Conservation (phyloP, 1,284 basidiomycete species). For the Mycosarcoma mackinlayi region DNA sequence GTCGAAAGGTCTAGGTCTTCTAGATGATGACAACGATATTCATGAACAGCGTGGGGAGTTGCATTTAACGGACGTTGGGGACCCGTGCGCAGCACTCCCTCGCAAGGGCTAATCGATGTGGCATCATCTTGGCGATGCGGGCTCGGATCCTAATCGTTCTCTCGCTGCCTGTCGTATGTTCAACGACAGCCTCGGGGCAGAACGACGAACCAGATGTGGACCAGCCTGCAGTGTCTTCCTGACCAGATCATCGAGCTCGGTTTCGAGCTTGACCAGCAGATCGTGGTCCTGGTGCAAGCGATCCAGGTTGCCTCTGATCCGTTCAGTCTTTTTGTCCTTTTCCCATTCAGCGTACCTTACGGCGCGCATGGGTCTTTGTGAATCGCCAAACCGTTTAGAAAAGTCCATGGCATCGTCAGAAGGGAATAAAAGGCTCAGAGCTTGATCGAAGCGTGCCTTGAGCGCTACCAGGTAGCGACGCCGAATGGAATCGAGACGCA, state of each 20-base stretch:
- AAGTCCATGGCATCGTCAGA: background rate
- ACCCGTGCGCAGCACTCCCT: too few relatives aligned
- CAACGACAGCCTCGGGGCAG: background rate
- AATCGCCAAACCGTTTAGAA: background rate
- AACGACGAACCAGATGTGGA: background rate
- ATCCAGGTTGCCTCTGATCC: background rate
- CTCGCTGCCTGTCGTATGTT: too few relatives aligned
- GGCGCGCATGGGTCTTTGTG: background rate
- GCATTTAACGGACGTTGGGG: too few relatives aligned
- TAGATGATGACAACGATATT: too few relatives aligned
- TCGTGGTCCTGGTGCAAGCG: background rate
- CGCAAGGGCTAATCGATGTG: too few relatives aligned
- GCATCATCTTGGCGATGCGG: too few relatives aligned
- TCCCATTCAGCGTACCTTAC: background rate
- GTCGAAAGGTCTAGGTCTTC: too few relatives aligned
- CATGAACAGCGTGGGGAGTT: too few relatives aligned
- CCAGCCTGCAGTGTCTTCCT: background rate
- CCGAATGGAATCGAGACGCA: background rate
- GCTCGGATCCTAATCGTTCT: too few relatives aligned
- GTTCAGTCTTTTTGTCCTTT: background rate
- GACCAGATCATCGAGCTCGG: slow-evolving; percentile 1
- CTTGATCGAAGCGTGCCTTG: background rate
- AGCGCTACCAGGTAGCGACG: background rate
- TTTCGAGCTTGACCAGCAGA: slow-evolving; percentile 5
- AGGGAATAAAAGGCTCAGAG: background rate